phyloP scores from a whole-genome alignment of 2,329 filamentous ascomycete genomes.

The Neonectria coccinea region DNA sequence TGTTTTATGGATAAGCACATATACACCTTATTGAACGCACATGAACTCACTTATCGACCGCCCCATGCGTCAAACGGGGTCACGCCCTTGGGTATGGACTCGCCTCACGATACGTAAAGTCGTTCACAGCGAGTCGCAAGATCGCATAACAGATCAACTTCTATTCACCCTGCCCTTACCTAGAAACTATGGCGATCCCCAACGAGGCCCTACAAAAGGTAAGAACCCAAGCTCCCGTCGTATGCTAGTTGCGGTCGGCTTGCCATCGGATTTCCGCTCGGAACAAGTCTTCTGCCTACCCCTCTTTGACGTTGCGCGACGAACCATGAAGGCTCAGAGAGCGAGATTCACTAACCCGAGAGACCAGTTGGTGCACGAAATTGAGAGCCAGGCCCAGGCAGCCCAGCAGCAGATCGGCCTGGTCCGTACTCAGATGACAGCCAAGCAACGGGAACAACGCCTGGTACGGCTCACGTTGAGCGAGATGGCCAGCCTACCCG shows the following conservation, averaged over 20 bases:
- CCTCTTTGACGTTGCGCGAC: neutral
- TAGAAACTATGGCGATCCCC: slow-evolving; percentile 84
- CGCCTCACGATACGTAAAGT: neutral
- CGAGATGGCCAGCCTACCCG: slow-evolving; percentile 82
- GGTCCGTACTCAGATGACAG: slow-evolving; percentile 83
- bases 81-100: neutral
- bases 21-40: neutral
- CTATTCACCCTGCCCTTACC: slow-evolving; percentile 1
- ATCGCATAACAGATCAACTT: neutral
- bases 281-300: neutral
- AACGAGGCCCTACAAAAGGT: slow-evolving; percentile 97
- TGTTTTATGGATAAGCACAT: neutral
- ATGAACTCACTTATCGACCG: neutral
- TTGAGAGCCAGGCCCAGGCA: slow-evolving; percentile 87
- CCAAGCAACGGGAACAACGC: slow-evolving; percentile 89
- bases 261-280: neutral
- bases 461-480: slow-evolving; percentile 87
- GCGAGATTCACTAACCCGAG: slow-evolving; percentile 7
- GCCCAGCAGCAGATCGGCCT: slow-evolving; percentile 93
- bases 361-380: slow-evolving; percentile 86
- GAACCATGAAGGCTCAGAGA: neutral
- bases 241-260: neutral
- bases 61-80: slow-evolving; percentile 9
- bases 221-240: slow-evolving; percentile 32
- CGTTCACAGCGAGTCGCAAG: neutral